These are phyloP conservation scores for Diaporthe sp. DNA, from an alignment of 2,329 filamentous ascomycete species.

Conservation along the genomic window DNA sequence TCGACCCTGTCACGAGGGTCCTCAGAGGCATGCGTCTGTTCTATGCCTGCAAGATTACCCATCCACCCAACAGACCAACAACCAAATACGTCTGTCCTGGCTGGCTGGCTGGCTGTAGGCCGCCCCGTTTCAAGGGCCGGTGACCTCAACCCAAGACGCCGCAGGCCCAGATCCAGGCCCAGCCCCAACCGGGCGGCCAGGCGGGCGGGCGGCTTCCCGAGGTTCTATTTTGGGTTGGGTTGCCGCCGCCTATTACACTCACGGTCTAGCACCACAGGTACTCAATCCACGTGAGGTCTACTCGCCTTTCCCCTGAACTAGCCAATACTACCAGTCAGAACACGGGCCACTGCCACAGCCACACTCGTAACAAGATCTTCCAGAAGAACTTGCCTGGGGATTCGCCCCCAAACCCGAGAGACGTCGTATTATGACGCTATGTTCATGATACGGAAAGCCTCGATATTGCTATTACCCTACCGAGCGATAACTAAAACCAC, in stretches of 20 bases:
- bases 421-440: not conserved
- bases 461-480: not conserved
- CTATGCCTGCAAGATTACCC: slow-evolving; percentile 1
- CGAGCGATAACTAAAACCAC: not conserved
- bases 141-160: slow-evolving; percentile 8
- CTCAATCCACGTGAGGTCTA: not conserved
- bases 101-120: not conserved
- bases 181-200: not conserved
- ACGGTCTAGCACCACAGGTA: not conserved
- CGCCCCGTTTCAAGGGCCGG: slow-evolving; percentile 7
- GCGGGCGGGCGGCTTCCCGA: slow-evolving; percentile 12
- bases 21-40: not conserved
- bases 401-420: not conserved
- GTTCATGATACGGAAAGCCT: not conserved
- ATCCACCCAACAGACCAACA: not conserved
- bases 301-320: not conserved
- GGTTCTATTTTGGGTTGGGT: slow-evolving; percentile 17
- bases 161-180: slow-evolving; percentile 19
- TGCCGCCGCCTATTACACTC: not conserved
- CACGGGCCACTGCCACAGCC: slow-evolving; percentile 17
- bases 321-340: not conserved
- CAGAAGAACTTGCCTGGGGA: not conserved
- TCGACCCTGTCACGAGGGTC: slow-evolving; percentile 3
- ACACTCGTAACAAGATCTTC: not conserved
- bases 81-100: not conserved